Base-by-base conservation (phyloP, 2,329 filamentous ascomycete species). In the Lasiodiplodia sp. region DNA sequence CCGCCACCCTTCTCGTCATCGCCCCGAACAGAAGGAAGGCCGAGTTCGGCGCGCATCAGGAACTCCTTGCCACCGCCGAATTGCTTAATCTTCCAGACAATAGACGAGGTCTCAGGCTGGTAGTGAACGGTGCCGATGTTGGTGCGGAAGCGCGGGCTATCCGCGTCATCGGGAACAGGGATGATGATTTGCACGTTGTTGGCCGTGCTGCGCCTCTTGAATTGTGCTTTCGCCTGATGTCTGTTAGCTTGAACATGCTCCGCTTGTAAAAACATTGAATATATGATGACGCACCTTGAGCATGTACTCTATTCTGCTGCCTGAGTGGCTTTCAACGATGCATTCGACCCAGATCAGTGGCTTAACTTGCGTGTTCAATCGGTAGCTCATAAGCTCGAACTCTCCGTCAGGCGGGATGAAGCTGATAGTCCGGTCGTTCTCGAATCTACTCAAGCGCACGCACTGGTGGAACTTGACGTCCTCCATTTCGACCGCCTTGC, bases 41-140 rank as follows among this genome's bases (percentile, higher is more conserved):
- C 96, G 14, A 99, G 86, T 83, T 99, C 96, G 21, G 96, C 96
- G 68, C 96, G 92, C 96, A 99, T 99, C 74, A 99, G 86, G 76
- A 99, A 99, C 78, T 99, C 96, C 82, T 99, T 99, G 74, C 91
- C 89, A n/a, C 96, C 96, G 55, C 96, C 96, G 80, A 99, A 99
- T 77, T 99, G 96, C 86, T 99, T 99, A 80, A 99, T 99, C 86
- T 99, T 99, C 96, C 96, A 99, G 63, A 99, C 92, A 74, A 99
- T 99, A 69, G 95, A 95, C 71, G 93, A 96, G 77, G 97, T 95
- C 81, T 99, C 96, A 0, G 96, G 96, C 4, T 95, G 95, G 78
- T 99, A 99, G 82, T 99, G 96, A 14, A 99, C 96, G 37, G 92
- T 93, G 67, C 96, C 96, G 71, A 99, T 96, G 79, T 98, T 99